Evolutionary conservation across 169 alveolate species (phyloP).

Genomic region (Plasmodium relictum): DNA sequence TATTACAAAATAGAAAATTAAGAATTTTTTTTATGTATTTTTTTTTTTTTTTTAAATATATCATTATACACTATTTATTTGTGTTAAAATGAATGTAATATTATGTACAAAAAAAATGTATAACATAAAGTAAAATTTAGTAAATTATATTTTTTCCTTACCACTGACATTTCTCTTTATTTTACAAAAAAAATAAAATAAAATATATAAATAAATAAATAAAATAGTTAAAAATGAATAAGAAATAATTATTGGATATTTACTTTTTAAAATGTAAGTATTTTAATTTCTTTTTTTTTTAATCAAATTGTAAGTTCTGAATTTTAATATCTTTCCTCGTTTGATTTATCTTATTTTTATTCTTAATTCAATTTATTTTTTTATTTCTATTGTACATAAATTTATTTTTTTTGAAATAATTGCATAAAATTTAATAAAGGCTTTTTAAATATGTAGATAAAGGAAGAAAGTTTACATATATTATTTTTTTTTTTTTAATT

Average conservation of each 20-base stretch:
- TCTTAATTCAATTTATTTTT: not conserved
- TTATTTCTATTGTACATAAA: too few relatives aligned
- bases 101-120: not conserved
- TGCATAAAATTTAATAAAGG: not conserved
- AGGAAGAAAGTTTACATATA: too few relatives aligned
- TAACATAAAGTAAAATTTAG: not conserved
- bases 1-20: not conserved
- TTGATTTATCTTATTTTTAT: too few relatives aligned
- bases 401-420: not conserved
- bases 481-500: too few relatives aligned
- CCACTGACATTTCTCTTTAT: conserved; percentile 53
- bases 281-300: too few relatives aligned
- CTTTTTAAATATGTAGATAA: too few relatives aligned
- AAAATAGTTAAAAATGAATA: not conserved
- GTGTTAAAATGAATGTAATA: not conserved
- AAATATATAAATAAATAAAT: too few relatives aligned
- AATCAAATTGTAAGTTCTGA: too few relatives aligned
- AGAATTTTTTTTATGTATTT: not conserved
- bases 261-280: not conserved
- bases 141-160: conserved; percentile 14
- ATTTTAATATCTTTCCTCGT: too few relatives aligned
- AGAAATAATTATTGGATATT: not conserved
- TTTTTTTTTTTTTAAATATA: not conserved
- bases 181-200: too few relatives aligned
- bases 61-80: too few relatives aligned